These are phyloP conservation scores for Anaeromyces robustus DNA, from an alignment of 192 early-diverging fungal species.

Conservation along the genomic window DNA sequence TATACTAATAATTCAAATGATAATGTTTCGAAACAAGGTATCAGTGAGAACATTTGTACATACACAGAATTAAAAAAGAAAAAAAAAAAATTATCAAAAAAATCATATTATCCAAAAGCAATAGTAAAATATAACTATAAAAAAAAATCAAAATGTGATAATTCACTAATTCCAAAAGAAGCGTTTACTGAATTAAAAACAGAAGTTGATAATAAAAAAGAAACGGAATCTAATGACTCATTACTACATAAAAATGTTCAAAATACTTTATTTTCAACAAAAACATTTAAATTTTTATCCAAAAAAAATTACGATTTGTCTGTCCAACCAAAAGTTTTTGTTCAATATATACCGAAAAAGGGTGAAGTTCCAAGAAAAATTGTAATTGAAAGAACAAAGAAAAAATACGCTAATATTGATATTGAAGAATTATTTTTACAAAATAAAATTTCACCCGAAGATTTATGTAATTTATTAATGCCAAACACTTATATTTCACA, in stretches of 20 bases:
- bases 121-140: background rate
- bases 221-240: background rate
- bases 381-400: background rate
- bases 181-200: background rate
- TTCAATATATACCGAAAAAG: background rate
- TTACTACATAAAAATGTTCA: background rate
- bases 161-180: background rate
- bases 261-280: background rate
- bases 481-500: background rate
- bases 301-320: background rate
- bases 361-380: background rate
- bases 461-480: background rate
- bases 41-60: too few species aligned
- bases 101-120: background rate
- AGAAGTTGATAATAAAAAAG: background rate
- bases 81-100: background rate
- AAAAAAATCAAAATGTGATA: background rate
- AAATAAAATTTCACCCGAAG: background rate
- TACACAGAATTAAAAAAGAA: background rate
- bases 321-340: background rate
- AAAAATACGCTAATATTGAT: background rate
- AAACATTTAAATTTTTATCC: background rate
- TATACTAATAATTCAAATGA: background rate
- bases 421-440: background rate
- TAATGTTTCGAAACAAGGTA: background rate